These are phyloP conservation scores for Saitozyma podzolica DNA, from an alignment of 768 basidiomycete genomes.

Conservation along the genomic window DNA sequence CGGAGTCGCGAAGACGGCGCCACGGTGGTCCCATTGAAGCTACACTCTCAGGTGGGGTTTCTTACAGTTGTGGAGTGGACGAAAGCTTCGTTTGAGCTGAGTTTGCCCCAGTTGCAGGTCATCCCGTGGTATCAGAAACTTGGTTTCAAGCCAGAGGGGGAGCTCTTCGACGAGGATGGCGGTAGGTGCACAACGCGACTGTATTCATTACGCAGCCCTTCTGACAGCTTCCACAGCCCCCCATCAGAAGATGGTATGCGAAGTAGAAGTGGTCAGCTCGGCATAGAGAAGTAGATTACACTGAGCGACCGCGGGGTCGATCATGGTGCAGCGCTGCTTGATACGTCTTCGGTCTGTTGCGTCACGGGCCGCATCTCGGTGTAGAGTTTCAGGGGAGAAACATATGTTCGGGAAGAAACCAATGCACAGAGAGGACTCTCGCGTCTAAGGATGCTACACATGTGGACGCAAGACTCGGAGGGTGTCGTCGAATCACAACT, in stretches of 20 bases:
- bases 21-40: slow-evolving; percentile 15
- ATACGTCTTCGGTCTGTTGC: slow-evolving; percentile 1
- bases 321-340: background rate
- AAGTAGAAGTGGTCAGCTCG: slow-evolving; percentile 12
- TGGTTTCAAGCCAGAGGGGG: slow-evolving; percentile 42
- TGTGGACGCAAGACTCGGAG: background rate
- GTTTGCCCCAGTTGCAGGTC: slow-evolving; percentile 26
- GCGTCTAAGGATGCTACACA: no score
- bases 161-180: slow-evolving; percentile 46
- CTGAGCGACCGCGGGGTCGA: background rate
- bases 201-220: background rate
- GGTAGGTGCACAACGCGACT: slow-evolving; percentile 28
- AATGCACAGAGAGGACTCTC: no score
- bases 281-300: background rate
- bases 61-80: background rate
- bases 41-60: slow-evolving; percentile 31
- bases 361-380: background rate
- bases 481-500: background rate
- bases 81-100: background rate
- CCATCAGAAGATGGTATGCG: slow-evolving; percentile 36
- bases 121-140: slow-evolving; percentile 43
- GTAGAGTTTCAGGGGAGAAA: background rate
- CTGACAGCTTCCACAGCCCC: slow-evolving; percentile 18
- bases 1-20: slow-evolving; percentile 3
- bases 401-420: background rate